A percentile compares a stretch with the other conserved stretches of the same genome.
Conservation (phyloP, 495 filamentous ascomycete species). For the Rusavskia elegans region DNA sequence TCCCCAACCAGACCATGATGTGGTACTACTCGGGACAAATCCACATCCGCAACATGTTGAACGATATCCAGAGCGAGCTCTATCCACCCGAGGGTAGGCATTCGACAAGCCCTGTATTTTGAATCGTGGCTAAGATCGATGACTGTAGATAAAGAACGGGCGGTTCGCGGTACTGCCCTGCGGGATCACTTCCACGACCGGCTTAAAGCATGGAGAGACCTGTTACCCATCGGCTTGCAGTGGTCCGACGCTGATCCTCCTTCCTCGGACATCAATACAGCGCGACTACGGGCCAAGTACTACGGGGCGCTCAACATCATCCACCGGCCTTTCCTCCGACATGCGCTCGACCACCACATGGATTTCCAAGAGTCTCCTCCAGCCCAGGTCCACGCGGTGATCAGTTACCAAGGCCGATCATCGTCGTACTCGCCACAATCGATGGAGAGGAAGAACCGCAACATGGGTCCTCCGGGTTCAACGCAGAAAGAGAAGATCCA, state of each 20-base stretch:
- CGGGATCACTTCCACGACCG: conserved; percentile 22
- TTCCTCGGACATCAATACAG: conserved; percentile 60
- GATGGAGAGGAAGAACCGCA: conserved; percentile 5
- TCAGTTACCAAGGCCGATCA: neutral
- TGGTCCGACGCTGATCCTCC: conserved; percentile 59
- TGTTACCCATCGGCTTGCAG: conserved; percentile 28
- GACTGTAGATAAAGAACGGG: conserved; percentile 10
- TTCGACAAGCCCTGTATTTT: no score
- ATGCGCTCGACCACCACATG: conserved; percentile 33
- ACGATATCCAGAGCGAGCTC: conserved; percentile 64
- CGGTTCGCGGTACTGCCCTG: conserved; percentile 15
- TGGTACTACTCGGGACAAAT: conserved; percentile 77
- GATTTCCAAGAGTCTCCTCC: conserved; percentile 17
- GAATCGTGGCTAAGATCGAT: conserved; percentile 2
- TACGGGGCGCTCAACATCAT: conserved; percentile 86
- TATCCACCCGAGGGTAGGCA: conserved; percentile 22
- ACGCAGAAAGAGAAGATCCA: conserved; percentile 17
- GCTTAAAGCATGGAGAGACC: conserved; percentile 27
- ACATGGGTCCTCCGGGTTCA: conserved; percentile 17
- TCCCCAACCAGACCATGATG: conserved; percentile 34
- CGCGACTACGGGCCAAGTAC: conserved; percentile 82
- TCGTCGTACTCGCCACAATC: neutral
- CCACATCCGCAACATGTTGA: conserved; percentile 69
- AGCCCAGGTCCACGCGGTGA: neutral
- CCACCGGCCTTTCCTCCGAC: conserved; percentile 61